Evolutionary conservation across 352 stramenopile genomes (phyloP).

Genomic region (Globisporangium paroecandrum): DNA sequence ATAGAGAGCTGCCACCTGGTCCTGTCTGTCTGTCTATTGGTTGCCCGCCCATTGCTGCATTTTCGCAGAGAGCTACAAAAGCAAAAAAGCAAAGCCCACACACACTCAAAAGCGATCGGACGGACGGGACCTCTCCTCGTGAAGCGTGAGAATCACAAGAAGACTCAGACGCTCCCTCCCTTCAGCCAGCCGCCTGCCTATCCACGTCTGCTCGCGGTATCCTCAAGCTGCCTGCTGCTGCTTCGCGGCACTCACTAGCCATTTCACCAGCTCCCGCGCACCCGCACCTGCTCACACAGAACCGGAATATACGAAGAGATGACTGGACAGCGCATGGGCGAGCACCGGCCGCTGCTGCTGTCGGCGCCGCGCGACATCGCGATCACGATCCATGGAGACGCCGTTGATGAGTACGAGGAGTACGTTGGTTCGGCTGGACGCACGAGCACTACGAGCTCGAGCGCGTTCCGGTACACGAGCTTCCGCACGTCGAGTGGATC

Average conservation of each 20-base stretch:
- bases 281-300: background rate
- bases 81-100: background rate
- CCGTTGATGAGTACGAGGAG: background rate
- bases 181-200: background rate
- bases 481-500: constrained; percentile 3
- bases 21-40: background rate
- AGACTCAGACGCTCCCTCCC: background rate
- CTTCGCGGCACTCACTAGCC: background rate
- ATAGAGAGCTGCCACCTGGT: background rate
- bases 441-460: background rate
- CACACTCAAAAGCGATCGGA: background rate
- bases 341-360: constrained; percentile 12
- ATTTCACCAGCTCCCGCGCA: background rate
- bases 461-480: constrained; percentile 10
- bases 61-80: background rate
- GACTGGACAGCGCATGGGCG: constrained; percentile 4
- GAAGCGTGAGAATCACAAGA: background rate
- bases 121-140: background rate
- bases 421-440: background rate
- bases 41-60: background rate
- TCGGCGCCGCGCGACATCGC: constrained; percentile 9
- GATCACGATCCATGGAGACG: constrained; percentile 12
- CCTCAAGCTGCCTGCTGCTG: background rate
- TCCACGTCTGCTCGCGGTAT: background rate
- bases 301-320: background rate